A percentile compares a stretch with the other conserved stretches of the same genome.
Conservation (phyloP, 2,329 filamentous ascomycete genomes). For the Penicillium digitatum region DNA sequence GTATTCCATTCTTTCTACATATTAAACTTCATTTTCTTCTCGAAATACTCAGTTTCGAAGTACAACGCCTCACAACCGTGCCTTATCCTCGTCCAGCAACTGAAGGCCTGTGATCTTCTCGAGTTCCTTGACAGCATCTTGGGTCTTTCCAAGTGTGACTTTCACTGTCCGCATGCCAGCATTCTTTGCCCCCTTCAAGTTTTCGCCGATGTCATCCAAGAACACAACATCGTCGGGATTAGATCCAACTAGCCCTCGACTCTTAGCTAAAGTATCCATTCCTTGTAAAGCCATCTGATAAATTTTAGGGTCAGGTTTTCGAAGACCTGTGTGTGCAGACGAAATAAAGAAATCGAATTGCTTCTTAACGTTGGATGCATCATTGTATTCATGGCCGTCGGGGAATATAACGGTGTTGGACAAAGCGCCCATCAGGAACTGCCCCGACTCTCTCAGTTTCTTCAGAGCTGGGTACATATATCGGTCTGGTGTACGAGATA, state of each 20-base stretch:
- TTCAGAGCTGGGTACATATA: constrained; percentile 82
- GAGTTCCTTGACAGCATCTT: constrained; percentile 75
- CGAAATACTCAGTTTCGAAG: background rate
- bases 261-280: constrained; percentile 60
- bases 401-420: constrained; percentile 91
- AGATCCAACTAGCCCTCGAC: constrained; percentile 55
- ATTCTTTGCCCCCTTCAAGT: constrained; percentile 72
- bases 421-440: constrained; percentile 73
- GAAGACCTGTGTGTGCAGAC: constrained; percentile 77
- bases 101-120: constrained; percentile 68
- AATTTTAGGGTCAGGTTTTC: constrained; percentile 81
- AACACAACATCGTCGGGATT: constrained; percentile 71
- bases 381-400: constrained; percentile 63
- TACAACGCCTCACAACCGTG: constrained; percentile 29
- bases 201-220: constrained; percentile 90
- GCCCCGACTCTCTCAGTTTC: constrained; percentile 60
- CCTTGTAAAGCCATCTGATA: constrained; percentile 69
- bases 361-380: constrained; percentile 57
- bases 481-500: constrained; percentile 67
- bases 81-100: constrained; percentile 39
- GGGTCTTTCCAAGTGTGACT: constrained; percentile 72
- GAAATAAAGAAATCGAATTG: constrained; percentile 85
- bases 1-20: background rate
- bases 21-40: background rate
- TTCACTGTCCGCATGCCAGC: constrained; percentile 80